Evolutionary conservation across 1,284 basidiomycete species (phyloP).

Genomic region (Cerioporus squamosus): DNA sequence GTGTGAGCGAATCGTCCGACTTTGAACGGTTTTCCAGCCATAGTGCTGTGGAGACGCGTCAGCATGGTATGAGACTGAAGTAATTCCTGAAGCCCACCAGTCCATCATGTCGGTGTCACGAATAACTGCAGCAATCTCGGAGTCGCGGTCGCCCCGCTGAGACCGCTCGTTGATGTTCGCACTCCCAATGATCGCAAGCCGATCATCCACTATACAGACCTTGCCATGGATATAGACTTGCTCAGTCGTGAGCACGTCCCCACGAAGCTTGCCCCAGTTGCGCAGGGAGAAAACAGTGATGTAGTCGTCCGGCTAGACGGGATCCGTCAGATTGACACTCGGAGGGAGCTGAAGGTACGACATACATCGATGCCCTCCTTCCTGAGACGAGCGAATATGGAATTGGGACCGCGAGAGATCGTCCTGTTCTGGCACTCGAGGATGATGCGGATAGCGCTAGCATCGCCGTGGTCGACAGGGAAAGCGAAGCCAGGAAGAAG

Average conservation of each 20-base stretch:
- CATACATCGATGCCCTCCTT: slow-evolving; percentile 89
- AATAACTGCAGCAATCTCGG: slow-evolving; percentile 91
- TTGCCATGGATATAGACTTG: slow-evolving; percentile 93
- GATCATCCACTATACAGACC: slow-evolving; percentile 93
- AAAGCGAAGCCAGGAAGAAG: slow-evolving; percentile 94
- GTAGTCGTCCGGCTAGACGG: slow-evolving; percentile 80
- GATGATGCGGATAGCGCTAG: slow-evolving; percentile 90
- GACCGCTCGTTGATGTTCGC: slow-evolving; percentile 99
- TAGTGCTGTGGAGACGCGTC: slow-evolving; percentile 57
- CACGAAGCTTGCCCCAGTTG: slow-evolving; percentile 92
- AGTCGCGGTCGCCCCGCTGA: slow-evolving; percentile 95
- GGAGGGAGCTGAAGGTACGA: slow-evolving; percentile 1
- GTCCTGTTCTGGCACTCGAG: slow-evolving; percentile 93
- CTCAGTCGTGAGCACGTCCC: slow-evolving; percentile 88
- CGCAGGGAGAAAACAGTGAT: slow-evolving; percentile 92
- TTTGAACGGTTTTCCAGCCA: slow-evolving; percentile 95
- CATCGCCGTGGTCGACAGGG: slow-evolving; percentile 92
- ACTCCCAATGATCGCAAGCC: slow-evolving; percentile 97
- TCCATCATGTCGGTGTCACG: slow-evolving; percentile 97
- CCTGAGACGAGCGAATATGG: slow-evolving; percentile 87
- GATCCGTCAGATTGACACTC: background rate
- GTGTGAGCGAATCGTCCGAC: slow-evolving; percentile 98
- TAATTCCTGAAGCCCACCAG: slow-evolving; percentile 51
- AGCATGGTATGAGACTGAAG: slow-evolving; percentile 5
- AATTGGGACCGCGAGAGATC: slow-evolving; percentile 88